Conservation (phyloP, 805 yeast species). For the Myxozyma sirexii region DNA sequence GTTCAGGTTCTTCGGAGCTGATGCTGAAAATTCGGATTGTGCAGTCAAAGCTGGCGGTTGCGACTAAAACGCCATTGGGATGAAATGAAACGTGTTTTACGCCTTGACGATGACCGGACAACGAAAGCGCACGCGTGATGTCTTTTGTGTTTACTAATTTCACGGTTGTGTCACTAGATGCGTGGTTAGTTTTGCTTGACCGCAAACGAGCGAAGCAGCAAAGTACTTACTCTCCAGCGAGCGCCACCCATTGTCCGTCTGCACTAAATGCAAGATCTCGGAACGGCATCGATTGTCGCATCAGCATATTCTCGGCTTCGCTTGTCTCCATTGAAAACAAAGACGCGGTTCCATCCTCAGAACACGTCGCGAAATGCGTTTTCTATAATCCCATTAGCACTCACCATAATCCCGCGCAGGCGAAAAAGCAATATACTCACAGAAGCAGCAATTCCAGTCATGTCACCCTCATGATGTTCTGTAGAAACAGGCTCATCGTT, state of each 20-base stretch:
- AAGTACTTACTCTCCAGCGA: constrained; percentile 41
- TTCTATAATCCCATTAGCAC: constrained; percentile 3
- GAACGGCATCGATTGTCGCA: constrained; percentile 42
- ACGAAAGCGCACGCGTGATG: constrained; percentile 45
- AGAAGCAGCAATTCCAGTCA: constrained; percentile 38
- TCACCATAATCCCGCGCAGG: background rate
- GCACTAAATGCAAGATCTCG: constrained; percentile 41
- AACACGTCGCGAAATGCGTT: constrained; percentile 46
- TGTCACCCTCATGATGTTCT: constrained; percentile 38
- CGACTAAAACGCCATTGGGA: constrained; percentile 40
- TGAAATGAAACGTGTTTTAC: constrained; percentile 52
- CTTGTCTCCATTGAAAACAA: constrained; percentile 38
- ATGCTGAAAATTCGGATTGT: constrained; percentile 40
- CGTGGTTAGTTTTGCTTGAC: too few species aligned
- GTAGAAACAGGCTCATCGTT: constrained; percentile 42
- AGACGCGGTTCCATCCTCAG: constrained; percentile 48
- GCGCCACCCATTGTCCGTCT: constrained; percentile 44
- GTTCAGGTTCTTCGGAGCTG: constrained; percentile 34
- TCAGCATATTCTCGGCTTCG: constrained; percentile 34
- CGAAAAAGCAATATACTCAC: constrained; percentile 1
- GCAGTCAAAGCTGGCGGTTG: constrained; percentile 44
- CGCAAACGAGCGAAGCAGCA: background rate
- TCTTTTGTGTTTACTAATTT: constrained; percentile 41
- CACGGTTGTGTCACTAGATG: constrained; percentile 38
- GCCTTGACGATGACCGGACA: constrained; percentile 51